Evolutionary conservation across 78 protist genomes (phyloP).

Genomic region (Pelomyxa schiedti): DNA sequence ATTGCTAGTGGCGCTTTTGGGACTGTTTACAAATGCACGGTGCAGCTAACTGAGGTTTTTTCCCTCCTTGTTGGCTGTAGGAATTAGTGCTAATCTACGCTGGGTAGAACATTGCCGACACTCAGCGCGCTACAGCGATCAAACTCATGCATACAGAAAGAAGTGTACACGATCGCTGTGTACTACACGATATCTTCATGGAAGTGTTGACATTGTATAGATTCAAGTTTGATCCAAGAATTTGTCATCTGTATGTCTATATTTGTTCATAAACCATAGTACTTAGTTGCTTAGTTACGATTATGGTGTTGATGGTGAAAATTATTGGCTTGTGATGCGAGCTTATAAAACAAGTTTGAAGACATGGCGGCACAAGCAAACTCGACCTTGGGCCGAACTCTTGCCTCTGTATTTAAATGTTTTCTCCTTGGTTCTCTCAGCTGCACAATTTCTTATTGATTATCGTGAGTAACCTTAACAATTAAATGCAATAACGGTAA

Average conservation of each 20-base stretch:
- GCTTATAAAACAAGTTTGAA: conserved; percentile 35
- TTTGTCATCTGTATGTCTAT: conserved; percentile 58
- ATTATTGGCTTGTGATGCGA: conserved; percentile 64
- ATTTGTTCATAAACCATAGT: too few species aligned
- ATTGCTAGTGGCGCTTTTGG: conserved; percentile 55
- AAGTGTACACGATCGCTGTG: conserved; percentile 54
- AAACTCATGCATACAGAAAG: conserved; percentile 44
- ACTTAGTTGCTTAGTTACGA: too few species aligned
- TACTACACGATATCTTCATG: conserved; percentile 53
- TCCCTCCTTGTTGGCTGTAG: neutral
- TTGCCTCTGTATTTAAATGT: conserved; percentile 40
- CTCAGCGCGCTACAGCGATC: conserved; percentile 12
- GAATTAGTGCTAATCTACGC: neutral
- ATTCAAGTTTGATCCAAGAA: conserved; percentile 43
- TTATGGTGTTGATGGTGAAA: conserved; percentile 65
- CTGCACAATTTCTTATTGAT: conserved; percentile 31
- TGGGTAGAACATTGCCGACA: neutral
- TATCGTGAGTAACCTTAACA: conserved; percentile 11
- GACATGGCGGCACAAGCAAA: conserved; percentile 66
- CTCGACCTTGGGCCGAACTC: conserved; percentile 7
- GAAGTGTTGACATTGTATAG: conserved; percentile 62
- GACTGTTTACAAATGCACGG: conserved; percentile 43
- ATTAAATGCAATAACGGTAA: too few species aligned
- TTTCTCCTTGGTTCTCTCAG: conserved; percentile 19
- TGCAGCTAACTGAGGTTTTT: conserved; percentile 29